Conservation (phyloP, 352 stramenopile genomes). For the Phytophthora crassamura region DNA sequence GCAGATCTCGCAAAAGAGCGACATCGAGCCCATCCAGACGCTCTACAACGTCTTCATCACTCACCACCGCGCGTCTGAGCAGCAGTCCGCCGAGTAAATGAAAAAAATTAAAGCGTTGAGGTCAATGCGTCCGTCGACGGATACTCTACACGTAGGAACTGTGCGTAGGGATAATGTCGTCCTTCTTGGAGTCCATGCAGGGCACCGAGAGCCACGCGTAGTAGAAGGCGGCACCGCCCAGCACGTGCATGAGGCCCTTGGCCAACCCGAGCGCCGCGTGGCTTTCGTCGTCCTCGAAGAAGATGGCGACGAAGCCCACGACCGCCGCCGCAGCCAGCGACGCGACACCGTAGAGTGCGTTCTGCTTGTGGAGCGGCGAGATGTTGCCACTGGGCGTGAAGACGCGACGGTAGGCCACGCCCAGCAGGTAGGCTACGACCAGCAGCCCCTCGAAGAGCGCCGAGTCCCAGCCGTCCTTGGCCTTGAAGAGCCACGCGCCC, state of each 20-base stretch:
- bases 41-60: conserved; percentile 50
- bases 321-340: conserved; percentile 52
- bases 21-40: conserved; percentile 41
- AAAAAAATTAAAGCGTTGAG: neutral
- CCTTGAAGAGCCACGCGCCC: conserved; percentile 84
- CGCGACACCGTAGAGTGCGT: conserved; percentile 58
- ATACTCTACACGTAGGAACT: conserved; percentile 58
- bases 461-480: conserved; percentile 83
- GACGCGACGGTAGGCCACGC: conserved; percentile 63
- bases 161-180: conserved; percentile 77
- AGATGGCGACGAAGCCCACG: conserved; percentile 57
- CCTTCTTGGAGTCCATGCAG: conserved; percentile 87
- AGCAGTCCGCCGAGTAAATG: conserved; percentile 10
- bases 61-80: conserved; percentile 6
- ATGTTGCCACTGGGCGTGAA: conserved; percentile 53
- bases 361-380: conserved; percentile 58
- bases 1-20: conserved; percentile 41
- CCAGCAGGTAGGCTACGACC: conserved; percentile 59
- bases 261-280: conserved; percentile 58
- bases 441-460: conserved; percentile 76
- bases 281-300: conserved; percentile 50
- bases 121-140: neutral
- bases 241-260: conserved; percentile 74
- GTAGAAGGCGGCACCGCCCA: conserved; percentile 74
- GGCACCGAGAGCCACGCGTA: conserved; percentile 79